Percentiles rank a stretch among this genome's conserved stretches.
Conservation (phyloP, 2,329 filamentous ascomycete genomes). For the Penicillium psychrosexuale region DNA sequence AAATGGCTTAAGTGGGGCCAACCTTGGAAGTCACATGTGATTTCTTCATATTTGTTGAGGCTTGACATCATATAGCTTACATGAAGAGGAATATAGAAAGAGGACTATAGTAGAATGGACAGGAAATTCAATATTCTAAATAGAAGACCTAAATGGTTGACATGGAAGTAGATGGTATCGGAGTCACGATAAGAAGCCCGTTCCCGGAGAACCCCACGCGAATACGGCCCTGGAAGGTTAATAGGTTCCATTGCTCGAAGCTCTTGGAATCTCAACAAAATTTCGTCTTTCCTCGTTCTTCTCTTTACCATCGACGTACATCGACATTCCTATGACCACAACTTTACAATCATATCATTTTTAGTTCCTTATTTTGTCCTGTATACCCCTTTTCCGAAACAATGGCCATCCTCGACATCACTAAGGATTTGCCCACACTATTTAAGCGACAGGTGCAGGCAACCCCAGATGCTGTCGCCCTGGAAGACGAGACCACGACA, state of each 20-base stretch:
- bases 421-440: constrained; percentile 69
- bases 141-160: background rate
- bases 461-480: constrained; percentile 66
- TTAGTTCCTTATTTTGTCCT: background rate
- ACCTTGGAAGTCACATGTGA: background rate
- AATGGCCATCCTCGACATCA: constrained; percentile 67
- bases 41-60: background rate
- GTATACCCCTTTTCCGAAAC: constrained; percentile 13
- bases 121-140: background rate
- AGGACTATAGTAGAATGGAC: no score
- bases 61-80: background rate
- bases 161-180: background rate
- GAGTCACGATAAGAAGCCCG: constrained; percentile 1
- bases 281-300: background rate
- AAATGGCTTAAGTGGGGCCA: background rate
- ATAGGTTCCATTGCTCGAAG: background rate
- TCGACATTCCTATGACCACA: constrained; percentile 1
- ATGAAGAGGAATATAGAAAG: background rate
- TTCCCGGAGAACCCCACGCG: constrained; percentile 3
- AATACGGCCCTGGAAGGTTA: background rate
- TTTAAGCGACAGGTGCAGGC: constrained; percentile 66
- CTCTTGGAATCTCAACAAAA: constrained; percentile 6
- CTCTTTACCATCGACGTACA: background rate
- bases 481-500: constrained; percentile 65
- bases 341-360: background rate